These are phyloP conservation scores for Saposhnikovia divaricata DNA, from an alignment of 129 eudicot species.

Conservation along the genomic window DNA sequence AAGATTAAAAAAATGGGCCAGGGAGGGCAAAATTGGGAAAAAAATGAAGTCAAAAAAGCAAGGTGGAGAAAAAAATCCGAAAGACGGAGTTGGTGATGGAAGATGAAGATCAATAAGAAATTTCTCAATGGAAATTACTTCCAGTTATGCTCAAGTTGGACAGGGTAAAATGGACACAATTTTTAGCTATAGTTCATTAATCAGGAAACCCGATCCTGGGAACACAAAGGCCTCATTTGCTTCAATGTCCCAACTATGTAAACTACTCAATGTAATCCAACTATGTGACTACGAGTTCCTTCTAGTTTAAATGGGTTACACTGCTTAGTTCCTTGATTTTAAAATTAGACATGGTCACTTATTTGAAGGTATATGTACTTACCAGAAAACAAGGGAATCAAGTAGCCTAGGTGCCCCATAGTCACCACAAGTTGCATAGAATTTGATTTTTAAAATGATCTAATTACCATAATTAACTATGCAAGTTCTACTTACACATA, in stretches of 20 bases:
- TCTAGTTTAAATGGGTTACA: not conserved
- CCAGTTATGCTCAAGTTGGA: too few species aligned
- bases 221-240: not conserved
- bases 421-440: not conserved
- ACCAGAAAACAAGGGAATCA: too few species aligned
- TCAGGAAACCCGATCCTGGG: not conserved
- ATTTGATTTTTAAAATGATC: not conserved
- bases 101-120: too few species aligned
- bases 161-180: not conserved
- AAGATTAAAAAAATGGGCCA: too few species aligned
- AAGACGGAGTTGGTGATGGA: too few species aligned
- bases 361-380: not conserved
- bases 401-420: not conserved
- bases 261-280: not conserved
- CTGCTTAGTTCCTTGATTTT: not conserved
- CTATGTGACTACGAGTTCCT: not conserved
- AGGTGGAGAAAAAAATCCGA: too few species aligned
- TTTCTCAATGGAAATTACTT: not conserved
- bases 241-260: too few species aligned
- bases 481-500: not conserved
- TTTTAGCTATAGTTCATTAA: not conserved
- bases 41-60: too few species aligned
- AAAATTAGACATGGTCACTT: not conserved
- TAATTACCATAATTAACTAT: not conserved
- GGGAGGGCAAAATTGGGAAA: too few species aligned